Evolutionary conservation across 371 early-diverging fungal species (phyloP).

Genomic region (Mucor indicus): DNA sequence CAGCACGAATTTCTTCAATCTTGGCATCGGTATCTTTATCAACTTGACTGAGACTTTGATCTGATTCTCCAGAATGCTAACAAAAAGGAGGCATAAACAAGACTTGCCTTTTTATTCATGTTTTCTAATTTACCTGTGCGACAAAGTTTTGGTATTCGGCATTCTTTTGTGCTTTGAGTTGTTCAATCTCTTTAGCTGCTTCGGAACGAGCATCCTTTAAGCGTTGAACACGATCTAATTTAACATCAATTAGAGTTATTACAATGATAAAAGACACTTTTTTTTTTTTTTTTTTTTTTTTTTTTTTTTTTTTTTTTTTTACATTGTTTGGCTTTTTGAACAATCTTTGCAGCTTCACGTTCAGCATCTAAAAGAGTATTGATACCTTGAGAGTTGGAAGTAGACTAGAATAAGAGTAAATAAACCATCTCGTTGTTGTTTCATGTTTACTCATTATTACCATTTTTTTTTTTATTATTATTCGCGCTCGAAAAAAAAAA

Average conservation of each 20-base stretch:
- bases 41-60: conserved; percentile 66
- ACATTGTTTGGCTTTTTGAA: conserved; percentile 92
- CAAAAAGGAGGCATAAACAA: background rate
- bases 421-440: background rate
- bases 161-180: conserved; percentile 81
- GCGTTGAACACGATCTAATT: conserved; percentile 85
- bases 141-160: conserved; percentile 81
- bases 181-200: conserved; percentile 90
- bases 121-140: conserved; percentile 66
- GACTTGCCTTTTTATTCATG: background rate
- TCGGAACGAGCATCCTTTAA: conserved; percentile 94
- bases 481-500: too few species aligned
- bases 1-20: conserved; percentile 65
- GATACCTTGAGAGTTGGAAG: conserved; percentile 79
- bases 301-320: conserved; percentile 27
- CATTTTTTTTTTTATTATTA: too few species aligned
- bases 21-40: conserved; percentile 78
- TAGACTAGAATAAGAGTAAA: conserved; percentile 38
- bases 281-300: too few species aligned
- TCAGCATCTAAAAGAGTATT: conserved; percentile 85
- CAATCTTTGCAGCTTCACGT: conserved; percentile 85
- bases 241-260: too few species aligned
- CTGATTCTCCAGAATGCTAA: conserved; percentile 78
- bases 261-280: too few species aligned
- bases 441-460: background rate